Evolutionary conservation across 208 protist genomes (phyloP), one percentile per base, ranked within the genome.

Genomic region (Phytomonas sp.): DNA sequence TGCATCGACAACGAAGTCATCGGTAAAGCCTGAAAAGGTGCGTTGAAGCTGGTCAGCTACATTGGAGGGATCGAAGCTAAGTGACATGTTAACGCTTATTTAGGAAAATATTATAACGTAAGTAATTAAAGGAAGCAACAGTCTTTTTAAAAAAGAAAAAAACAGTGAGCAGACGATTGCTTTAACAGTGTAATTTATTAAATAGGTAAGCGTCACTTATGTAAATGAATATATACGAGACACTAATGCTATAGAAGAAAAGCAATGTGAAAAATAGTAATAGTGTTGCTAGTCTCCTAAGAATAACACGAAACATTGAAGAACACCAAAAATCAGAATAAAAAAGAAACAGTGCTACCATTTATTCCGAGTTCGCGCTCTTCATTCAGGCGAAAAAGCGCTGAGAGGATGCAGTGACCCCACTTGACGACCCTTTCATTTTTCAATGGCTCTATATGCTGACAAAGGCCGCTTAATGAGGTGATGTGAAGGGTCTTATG

Each of bases 401-500:
- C 1, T 23, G 46, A 20, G 46, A 5, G 46, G 46, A 56, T 26
- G 46, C 20, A 6, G 6, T 56, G 9, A 11, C 46, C 46, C 20
- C 20, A 11, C 5, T 56, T 20, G 20, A 7, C 6, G 0, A 1
- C 46, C 46, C 46, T 56, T 56, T 56, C 13, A 26, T 56, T 56
- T 26, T 23, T 20, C 0, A 26, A 7, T 26, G 46, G 17, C 46
- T 4, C 23, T 26, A 56, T 6, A 26, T 56, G 46, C 46, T 26
- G 20, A 51, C 20, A 23, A 51, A 26, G 11, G 1, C 20, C 46
- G 6, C 46, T 23, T 6, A 56, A 20, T 56, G 11, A 32, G 33
- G 61, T 17, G 79, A 60, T 33, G 74, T 29, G 40, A 84, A 81
- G 15, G 75, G 79, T 30, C 70, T 67, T 43, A 80, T 61, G 7